These are phyloP conservation scores for Crithidia sp. DNA, from an alignment of 208 protist genomes.

Conservation along the genomic window DNA sequence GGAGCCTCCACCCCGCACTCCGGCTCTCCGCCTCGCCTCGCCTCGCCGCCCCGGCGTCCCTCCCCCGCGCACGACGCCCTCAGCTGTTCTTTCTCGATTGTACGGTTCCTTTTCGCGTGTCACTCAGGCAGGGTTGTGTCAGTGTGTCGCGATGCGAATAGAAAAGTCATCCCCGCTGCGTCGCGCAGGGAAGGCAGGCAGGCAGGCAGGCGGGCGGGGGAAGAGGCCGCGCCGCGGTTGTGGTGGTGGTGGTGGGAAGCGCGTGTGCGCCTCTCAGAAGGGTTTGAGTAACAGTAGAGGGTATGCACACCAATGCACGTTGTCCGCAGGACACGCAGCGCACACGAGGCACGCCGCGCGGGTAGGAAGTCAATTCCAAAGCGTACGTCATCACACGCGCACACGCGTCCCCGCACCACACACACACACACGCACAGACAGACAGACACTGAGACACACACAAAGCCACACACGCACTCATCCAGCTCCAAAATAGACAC, in stretches of 20 bases:
- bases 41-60: too few relatives aligned
- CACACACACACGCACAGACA: constrained; percentile 21
- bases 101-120: constrained; percentile 46
- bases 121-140: constrained; percentile 58
- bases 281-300: constrained; percentile 32
- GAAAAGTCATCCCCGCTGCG: constrained; percentile 17
- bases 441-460: constrained; percentile 1
- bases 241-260: not conserved
- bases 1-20: not conserved
- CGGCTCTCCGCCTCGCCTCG: not conserved
- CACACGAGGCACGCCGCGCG: constrained; percentile 17
- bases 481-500: not conserved
- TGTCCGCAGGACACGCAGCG: constrained; percentile 22
- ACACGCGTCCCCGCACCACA: constrained; percentile 55
- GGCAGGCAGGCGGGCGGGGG: too few relatives aligned
- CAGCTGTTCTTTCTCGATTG: constrained; percentile 74
- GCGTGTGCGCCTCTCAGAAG: constrained; percentile 23
- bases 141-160: constrained; percentile 42
- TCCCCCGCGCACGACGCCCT: constrained; percentile 3
- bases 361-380: constrained; percentile 27
- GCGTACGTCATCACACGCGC: constrained; percentile 48
- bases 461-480: not conserved
- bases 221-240: not conserved
- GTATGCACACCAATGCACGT: constrained; percentile 35
- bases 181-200: constrained; percentile 12